phyloP scores from a whole-genome alignment of 2,329 filamentous ascomycete genomes.

The Hypoxylon sp. region DNA sequence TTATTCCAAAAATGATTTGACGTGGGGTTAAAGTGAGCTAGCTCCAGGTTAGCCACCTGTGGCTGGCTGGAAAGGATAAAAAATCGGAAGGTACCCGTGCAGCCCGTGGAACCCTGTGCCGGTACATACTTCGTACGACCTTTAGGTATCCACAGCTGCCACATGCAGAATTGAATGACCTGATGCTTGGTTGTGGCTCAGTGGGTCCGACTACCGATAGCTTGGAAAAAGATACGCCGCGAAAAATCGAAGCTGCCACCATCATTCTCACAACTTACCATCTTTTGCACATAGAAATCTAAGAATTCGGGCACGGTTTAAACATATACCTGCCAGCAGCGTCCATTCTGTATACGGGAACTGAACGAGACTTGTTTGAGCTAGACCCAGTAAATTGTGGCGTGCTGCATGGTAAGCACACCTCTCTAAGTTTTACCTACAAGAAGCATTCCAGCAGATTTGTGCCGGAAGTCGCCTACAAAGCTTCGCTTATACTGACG shows the following conservation, averaged over 20 bases:
- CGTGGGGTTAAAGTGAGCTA: slow-evolving; percentile 13
- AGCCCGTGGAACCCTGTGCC: not conserved
- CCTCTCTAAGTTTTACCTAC: not conserved
- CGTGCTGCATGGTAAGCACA: not conserved
- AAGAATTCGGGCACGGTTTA: not conserved
- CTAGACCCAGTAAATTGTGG: not conserved
- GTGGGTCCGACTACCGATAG: slow-evolving; percentile 31
- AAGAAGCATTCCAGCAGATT: not conserved
- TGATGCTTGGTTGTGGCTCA: slow-evolving; percentile 22
- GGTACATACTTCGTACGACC: not conserved
- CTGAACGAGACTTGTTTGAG: not conserved
- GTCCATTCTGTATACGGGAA: not conserved
- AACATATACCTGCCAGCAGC: not conserved
- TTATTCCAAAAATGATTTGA: slow-evolving; percentile 9
- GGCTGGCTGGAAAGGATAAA: too few species aligned
- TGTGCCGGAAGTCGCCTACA: not conserved
- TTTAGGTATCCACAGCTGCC: too few species aligned
- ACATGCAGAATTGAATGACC: too few species aligned
- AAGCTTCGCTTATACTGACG: slow-evolving; percentile 1
- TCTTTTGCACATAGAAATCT: not conserved
- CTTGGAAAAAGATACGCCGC: slow-evolving; percentile 14
- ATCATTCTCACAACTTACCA: not conserved
- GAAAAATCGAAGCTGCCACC: slow-evolving; percentile 15
- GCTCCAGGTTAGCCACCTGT: slow-evolving; percentile 18
- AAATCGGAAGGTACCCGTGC: not conserved